Percentiles rank a stretch among this genome's conserved stretches.
phyloP scores from a whole-genome alignment of 768 basidiomycete species.

The Tephrocybe sp. region DNA sequence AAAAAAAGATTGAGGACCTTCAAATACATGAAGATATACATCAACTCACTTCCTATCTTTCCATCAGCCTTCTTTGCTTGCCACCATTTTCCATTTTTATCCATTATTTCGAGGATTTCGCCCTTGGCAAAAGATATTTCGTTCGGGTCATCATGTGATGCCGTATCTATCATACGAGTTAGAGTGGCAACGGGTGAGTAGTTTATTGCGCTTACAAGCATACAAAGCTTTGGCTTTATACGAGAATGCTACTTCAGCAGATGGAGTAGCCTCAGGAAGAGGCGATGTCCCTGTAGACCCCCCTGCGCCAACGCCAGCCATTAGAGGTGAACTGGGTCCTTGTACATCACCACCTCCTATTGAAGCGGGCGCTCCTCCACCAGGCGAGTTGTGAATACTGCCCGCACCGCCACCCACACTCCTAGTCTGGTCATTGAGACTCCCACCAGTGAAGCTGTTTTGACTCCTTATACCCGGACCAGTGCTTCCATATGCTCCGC shows the following conservation, averaged over 20 bases:
- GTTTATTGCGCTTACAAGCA: constrained; percentile 59
- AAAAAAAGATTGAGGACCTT: not conserved
- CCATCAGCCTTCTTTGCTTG: constrained; percentile 83
- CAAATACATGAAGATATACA: not conserved
- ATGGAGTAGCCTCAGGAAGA: constrained; percentile 24
- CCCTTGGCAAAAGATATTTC: constrained; percentile 94
- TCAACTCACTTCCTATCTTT: constrained; percentile 67
- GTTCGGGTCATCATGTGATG: constrained; percentile 93
- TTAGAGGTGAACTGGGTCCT: constrained; percentile 64
- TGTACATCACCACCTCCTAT: constrained; percentile 45
- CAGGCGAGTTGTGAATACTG: constrained; percentile 56
- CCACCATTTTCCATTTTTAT: constrained; percentile 96
- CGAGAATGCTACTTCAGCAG: constrained; percentile 43
- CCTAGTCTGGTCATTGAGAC: constrained; percentile 38
- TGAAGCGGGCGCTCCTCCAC: constrained; percentile 38
- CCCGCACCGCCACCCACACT: constrained; percentile 40
- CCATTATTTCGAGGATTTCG: constrained; percentile 88
- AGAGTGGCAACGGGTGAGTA: constrained; percentile 18
- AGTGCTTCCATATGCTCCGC: constrained; percentile 48
- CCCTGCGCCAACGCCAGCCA: constrained; percentile 66
- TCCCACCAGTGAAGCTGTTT: constrained; percentile 53
- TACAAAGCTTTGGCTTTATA: constrained; percentile 91
- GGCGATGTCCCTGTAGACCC: constrained; percentile 23
- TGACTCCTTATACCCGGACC: constrained; percentile 51
- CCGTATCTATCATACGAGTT: constrained; percentile 63